Percentiles rank a stretch among this genome's conserved stretches.
phyloP scores from a whole-genome alignment of 1,139 yeast genomes.

The Diutina sp. region DNA sequence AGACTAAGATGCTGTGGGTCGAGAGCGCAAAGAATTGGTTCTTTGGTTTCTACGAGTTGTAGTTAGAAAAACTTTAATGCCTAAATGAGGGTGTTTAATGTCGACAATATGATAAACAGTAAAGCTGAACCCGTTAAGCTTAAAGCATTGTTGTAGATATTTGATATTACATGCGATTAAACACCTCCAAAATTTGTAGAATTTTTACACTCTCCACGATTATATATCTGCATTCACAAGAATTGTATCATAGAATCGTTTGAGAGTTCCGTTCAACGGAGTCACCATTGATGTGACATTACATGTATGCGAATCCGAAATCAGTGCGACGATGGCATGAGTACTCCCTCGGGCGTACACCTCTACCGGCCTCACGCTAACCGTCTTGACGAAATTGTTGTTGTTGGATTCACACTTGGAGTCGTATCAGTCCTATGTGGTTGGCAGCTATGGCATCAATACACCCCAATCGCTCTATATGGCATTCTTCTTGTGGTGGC shows the following conservation, averaged over 20 bases:
- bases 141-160: too few relatives aligned
- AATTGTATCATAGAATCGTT: too few relatives aligned
- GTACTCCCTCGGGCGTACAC: not conserved
- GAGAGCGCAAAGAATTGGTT: conserved; percentile 22
- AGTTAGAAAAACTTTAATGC: conserved; percentile 5
- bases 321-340: not conserved
- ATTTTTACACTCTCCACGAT: too few relatives aligned
- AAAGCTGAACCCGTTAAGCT: too few relatives aligned
- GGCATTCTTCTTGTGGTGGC: not conserved
- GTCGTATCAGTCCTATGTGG: not conserved
- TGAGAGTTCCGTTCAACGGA: not conserved
- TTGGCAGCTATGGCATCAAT: not conserved
- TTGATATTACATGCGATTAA: too few relatives aligned
- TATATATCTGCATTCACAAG: too few relatives aligned
- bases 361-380: not conserved
- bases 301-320: too few relatives aligned
- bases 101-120: not conserved
- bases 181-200: too few relatives aligned
- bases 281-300: not conserved
- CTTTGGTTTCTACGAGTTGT: conserved; percentile 35
- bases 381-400: not conserved
- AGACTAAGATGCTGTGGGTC: conserved; percentile 21
- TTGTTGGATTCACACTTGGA: not conserved
- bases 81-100: not conserved
- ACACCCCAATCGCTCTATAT: not conserved